Evolutionary conservation across 306 rosid genomes (phyloP).

Genomic region (Oxytropis ochrocephala): DNA sequence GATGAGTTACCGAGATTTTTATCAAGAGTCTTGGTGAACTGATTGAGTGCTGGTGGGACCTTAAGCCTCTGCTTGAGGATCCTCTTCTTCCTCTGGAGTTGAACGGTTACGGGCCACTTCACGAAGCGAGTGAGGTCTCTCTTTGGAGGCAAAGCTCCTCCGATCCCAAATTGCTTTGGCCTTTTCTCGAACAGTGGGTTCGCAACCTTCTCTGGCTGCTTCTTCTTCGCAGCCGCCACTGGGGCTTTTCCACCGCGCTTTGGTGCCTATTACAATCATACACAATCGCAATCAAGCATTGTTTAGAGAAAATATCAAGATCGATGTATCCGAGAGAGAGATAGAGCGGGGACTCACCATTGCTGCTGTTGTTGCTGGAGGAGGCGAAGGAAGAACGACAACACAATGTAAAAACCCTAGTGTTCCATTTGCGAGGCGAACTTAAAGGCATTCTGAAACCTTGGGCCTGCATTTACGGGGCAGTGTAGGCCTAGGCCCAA

Average conservation of each 20-base stretch:
- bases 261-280: conserved; percentile 1
- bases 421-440: not conserved
- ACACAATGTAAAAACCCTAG: not conserved
- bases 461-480: not conserved
- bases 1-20: conserved; percentile 52
- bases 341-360: not conserved
- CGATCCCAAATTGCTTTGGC: conserved; percentile 76
- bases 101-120: conserved; percentile 75
- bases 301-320: not conserved
- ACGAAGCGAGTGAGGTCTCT: conserved; percentile 70
- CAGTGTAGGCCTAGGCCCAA: not conserved
- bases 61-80: conserved; percentile 74
- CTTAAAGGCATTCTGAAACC: not conserved
- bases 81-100: conserved; percentile 70
- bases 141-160: conserved; percentile 82
- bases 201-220: conserved; percentile 43
- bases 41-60: conserved; percentile 80
- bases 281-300: not conserved
- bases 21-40: conserved; percentile 76
- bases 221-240: conserved; percentile 17
- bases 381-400: not conserved
- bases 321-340: not conserved
- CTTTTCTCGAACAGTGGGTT: conserved; percentile 82
- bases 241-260: conserved; percentile 19
- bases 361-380: not conserved